Evolutionary conservation across 352 stramenopile species (phyloP).

Genomic region (Pythium phragmitis): DNA sequence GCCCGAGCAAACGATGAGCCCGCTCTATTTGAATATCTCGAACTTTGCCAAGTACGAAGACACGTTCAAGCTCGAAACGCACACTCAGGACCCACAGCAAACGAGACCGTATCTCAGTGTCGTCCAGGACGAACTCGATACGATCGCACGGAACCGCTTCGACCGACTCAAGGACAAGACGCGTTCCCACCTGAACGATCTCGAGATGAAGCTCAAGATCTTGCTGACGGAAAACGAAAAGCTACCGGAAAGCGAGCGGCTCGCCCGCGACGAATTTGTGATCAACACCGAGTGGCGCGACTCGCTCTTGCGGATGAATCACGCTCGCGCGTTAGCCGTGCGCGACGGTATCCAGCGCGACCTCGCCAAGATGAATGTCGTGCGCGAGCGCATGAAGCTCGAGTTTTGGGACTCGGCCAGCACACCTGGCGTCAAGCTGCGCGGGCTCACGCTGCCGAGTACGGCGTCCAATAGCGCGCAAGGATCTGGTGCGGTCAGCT

Average conservation of each 20-base stretch:
- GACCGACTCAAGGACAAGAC: slow-evolving; percentile 70
- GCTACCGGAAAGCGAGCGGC: slow-evolving; percentile 61
- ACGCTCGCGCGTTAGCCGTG: slow-evolving; percentile 53
- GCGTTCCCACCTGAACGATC: slow-evolving; percentile 53
- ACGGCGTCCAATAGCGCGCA: not conserved
- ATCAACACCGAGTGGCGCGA: slow-evolving; percentile 82
- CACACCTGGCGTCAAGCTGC: slow-evolving; percentile 61
- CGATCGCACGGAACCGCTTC: slow-evolving; percentile 48
- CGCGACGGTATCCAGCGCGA: slow-evolving; percentile 67
- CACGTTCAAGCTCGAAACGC: slow-evolving; percentile 49
- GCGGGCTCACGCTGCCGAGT: slow-evolving; percentile 40
- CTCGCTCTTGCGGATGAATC: slow-evolving; percentile 47
- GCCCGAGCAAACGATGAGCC: slow-evolving; percentile 35
- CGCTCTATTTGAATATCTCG: slow-evolving; percentile 60
- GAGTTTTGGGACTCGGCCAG: slow-evolving; percentile 91
- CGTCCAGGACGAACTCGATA: slow-evolving; percentile 37
- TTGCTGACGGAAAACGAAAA: slow-evolving; percentile 73
- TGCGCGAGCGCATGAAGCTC: slow-evolving; percentile 84
- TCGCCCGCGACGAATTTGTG: slow-evolving; percentile 88
- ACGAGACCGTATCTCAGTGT: slow-evolving; percentile 44
- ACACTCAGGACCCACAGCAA: slow-evolving; percentile 21
- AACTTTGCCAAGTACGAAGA: slow-evolving; percentile 74
- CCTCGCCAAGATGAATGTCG: slow-evolving; percentile 70
- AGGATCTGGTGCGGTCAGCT: not conserved
- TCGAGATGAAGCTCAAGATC: slow-evolving; percentile 63